These are phyloP conservation scores for Ogataea glucozyma DNA, from an alignment of 805 yeast genomes.

Conservation along the genomic window DNA sequence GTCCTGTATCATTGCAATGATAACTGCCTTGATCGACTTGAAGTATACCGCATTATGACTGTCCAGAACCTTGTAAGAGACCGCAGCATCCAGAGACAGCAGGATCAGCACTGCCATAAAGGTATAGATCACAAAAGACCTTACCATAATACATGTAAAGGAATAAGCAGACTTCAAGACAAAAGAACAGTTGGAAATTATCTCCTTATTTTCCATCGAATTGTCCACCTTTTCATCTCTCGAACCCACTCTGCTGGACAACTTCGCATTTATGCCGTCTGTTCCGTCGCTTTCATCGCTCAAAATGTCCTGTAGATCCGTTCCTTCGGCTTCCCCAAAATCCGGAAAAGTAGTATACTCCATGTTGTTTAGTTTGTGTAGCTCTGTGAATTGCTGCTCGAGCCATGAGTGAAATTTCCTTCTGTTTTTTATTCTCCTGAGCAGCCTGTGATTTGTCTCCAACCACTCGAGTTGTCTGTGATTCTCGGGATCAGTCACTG, in stretches of 20 bases:
- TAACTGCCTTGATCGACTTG: conserved; percentile 13
- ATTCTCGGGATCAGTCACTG: conserved; percentile 16
- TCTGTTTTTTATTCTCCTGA: conserved; percentile 13
- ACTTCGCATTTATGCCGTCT: conserved; percentile 5
- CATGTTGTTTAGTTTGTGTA: conserved; percentile 3
- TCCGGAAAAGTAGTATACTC: conserved; percentile 7
- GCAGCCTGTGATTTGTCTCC: conserved; percentile 4
- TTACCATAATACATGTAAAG: neutral
- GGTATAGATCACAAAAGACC: neutral
- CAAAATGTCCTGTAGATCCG: conserved; percentile 13
- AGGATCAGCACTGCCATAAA: conserved; percentile 2
- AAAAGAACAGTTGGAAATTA: no score
- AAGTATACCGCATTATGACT: conserved; percentile 12
- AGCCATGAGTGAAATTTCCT: conserved; percentile 21
- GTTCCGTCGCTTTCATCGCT: conserved; percentile 14
- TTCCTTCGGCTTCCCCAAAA: conserved; percentile 11
- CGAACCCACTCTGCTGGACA: no score
- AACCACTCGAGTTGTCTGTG: conserved; percentile 22
- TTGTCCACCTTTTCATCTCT: no score
- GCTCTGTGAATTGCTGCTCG: conserved; percentile 11
- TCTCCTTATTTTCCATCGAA: no score
- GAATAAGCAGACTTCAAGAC: conserved; percentile 1
- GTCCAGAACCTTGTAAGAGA: conserved; percentile 3
- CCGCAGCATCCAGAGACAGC: neutral
- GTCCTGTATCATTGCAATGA: conserved; percentile 10